Evolutionary conservation across 2,329 filamentous ascomycete species (phyloP).

Genomic region (Colletotrichum gloeosporioides): DNA sequence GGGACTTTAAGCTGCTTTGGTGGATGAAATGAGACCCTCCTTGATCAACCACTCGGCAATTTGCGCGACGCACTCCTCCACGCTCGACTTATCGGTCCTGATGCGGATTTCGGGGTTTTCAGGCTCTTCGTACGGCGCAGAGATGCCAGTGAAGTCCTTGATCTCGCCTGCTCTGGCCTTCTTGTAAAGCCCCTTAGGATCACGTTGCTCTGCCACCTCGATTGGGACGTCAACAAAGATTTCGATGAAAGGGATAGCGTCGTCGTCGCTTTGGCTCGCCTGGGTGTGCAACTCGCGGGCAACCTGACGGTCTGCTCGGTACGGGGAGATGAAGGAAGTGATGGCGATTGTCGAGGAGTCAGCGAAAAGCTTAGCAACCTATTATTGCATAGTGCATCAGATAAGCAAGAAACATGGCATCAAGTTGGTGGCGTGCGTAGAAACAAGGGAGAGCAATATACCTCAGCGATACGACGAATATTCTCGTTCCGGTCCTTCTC

Average conservation of each 20-base stretch:
- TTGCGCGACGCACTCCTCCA: constrained; percentile 86
- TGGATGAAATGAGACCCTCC: constrained; percentile 62
- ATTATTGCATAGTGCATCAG: not conserved
- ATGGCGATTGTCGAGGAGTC: constrained; percentile 87
- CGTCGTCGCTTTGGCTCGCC: constrained; percentile 60
- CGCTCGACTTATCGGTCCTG: constrained; percentile 78
- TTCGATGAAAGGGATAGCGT: constrained; percentile 87
- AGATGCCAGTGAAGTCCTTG: constrained; percentile 96
- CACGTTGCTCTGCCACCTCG: constrained; percentile 90
- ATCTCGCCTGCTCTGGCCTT: constrained; percentile 93
- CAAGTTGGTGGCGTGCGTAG: not conserved
- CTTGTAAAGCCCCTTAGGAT: constrained; percentile 98
- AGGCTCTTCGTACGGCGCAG: constrained; percentile 92
- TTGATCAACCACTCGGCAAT: constrained; percentile 82
- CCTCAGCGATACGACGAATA: constrained; percentile 93
- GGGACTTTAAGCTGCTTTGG: constrained; percentile 29
- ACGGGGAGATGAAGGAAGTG: constrained; percentile 96
- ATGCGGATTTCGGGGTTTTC: constrained; percentile 86
- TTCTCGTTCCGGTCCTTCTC: constrained; percentile 96
- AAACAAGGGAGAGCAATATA: constrained; percentile 28
- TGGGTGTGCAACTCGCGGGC: constrained; percentile 81
- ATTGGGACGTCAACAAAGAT: constrained; percentile 92
- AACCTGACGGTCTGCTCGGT: constrained; percentile 82
- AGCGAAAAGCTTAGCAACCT: constrained; percentile 95
- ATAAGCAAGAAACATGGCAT: not conserved